Evolutionary conservation across 305 asterid species (phyloP).

Genomic region (Rubia balearica): DNA sequence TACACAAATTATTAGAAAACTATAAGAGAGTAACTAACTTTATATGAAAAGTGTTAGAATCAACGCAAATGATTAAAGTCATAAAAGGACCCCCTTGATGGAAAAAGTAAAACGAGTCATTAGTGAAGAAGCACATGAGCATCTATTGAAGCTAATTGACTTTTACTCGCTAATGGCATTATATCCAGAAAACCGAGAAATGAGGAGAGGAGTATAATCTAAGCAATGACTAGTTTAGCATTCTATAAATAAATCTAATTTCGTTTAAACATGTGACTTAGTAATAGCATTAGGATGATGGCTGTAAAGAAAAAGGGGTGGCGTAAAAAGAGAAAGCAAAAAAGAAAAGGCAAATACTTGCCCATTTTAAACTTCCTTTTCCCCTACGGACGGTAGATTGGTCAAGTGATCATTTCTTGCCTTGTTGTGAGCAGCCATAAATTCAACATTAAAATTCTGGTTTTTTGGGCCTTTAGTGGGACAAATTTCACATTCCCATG

Average conservation of each 20-base stretch:
- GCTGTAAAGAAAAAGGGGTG: neutral
- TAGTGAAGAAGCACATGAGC: neutral
- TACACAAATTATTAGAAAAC: too few species aligned
- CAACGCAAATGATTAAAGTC: neutral
- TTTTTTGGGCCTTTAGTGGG: neutral
- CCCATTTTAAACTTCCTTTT: neutral
- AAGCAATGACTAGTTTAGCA: slow-evolving; percentile 5
- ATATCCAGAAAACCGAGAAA: neutral
- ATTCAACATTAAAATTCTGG: neutral
- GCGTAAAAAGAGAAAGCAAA: neutral
- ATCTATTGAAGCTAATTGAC: neutral
- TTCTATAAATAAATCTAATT: neutral
- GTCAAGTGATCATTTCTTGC: neutral
- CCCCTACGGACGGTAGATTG: neutral
- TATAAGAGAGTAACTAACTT: neutral
- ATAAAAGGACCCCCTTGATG: neutral
- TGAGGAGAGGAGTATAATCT: neutral
- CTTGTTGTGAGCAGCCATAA: neutral
- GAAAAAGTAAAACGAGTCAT: neutral
- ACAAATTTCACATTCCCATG: neutral
- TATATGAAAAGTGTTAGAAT: neutral
- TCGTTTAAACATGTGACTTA: slow-evolving; percentile 1
- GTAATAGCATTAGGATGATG: neutral
- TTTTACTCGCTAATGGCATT: neutral
- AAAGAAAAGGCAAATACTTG: neutral